Evolutionary conservation across 2,329 filamentous ascomycete species (phyloP).

Genomic region (Fusarium clavum): DNA sequence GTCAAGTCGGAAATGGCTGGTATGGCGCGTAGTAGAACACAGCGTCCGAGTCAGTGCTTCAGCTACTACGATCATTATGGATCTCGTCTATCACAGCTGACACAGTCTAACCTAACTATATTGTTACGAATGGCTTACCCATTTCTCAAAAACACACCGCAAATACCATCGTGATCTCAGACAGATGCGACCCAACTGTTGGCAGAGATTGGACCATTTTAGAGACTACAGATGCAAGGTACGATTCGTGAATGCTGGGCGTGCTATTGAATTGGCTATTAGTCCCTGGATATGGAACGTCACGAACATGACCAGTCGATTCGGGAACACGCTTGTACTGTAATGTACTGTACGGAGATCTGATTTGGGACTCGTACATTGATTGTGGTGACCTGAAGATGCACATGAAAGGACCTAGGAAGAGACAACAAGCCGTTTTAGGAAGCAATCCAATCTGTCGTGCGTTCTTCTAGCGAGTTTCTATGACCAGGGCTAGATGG

Average conservation of each 20-base stretch:
- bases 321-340: background rate
- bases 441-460: slow-evolving; percentile 41
- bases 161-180: slow-evolving; percentile 5
- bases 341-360: background rate
- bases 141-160: background rate
- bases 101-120: background rate
- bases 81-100: background rate
- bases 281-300: background rate
- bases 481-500: slow-evolving; percentile 42
- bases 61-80: background rate
- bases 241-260: background rate
- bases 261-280: background rate
- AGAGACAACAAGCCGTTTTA: slow-evolving; percentile 4
- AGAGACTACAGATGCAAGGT: background rate
- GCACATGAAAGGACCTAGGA: background rate
- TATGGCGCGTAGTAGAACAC: background rate
- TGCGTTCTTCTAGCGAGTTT: slow-evolving; percentile 46
- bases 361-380: slow-evolving; percentile 2
- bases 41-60: slow-evolving; percentile 8
- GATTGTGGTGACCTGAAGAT: slow-evolving; percentile 23
- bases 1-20: background rate
- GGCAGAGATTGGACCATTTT: background rate
- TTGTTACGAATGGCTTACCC: background rate
- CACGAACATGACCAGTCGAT: background rate
- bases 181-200: background rate